Conservation (phyloP, 2,329 filamentous ascomycete species). For the Huntiella savannae region DNA sequence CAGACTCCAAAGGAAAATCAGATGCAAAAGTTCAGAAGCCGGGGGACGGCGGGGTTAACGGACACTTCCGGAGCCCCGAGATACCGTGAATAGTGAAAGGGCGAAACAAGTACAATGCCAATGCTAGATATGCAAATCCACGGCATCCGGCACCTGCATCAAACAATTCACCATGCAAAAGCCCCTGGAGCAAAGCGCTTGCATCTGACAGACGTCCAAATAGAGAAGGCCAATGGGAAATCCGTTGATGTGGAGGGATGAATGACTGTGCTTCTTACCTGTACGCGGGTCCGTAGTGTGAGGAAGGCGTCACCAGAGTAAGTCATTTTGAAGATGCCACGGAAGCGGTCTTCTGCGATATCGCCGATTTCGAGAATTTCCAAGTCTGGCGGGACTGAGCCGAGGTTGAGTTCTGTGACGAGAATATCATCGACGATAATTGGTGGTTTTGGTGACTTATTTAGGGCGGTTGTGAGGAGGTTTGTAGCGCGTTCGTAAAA, state of each 20-base stretch:
- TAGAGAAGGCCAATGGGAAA: too few species aligned
- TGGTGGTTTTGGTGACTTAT: conserved; percentile 93
- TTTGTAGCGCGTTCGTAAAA: conserved; percentile 84
- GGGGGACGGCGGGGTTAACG: too few species aligned
- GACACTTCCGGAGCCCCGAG: too few species aligned
- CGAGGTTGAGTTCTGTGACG: conserved; percentile 92
- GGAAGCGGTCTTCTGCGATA: conserved; percentile 86
- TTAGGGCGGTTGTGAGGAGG: conserved; percentile 82
- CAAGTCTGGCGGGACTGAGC: conserved; percentile 80
- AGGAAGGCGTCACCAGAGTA: conserved; percentile 91
- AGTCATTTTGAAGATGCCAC: conserved; percentile 98
- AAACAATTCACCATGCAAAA: too few species aligned
- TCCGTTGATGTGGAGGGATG: neutral
- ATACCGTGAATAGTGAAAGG: too few species aligned
- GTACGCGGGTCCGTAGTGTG: conserved; percentile 86
- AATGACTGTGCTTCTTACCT: conserved; percentile 33
- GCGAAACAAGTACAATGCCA: too few species aligned
- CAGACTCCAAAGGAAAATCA: too few species aligned
- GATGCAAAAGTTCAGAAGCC: too few species aligned
- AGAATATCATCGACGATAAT: conserved; percentile 99
- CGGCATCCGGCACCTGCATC: too few species aligned
- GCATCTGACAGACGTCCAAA: too few species aligned
- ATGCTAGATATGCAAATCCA: too few species aligned
- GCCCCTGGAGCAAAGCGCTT: too few species aligned
- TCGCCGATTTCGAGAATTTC: conserved; percentile 97